Base-by-base conservation (phyloP, 495 filamentous ascomycete species). In the Penicillium macrosclerotiorum region DNA sequence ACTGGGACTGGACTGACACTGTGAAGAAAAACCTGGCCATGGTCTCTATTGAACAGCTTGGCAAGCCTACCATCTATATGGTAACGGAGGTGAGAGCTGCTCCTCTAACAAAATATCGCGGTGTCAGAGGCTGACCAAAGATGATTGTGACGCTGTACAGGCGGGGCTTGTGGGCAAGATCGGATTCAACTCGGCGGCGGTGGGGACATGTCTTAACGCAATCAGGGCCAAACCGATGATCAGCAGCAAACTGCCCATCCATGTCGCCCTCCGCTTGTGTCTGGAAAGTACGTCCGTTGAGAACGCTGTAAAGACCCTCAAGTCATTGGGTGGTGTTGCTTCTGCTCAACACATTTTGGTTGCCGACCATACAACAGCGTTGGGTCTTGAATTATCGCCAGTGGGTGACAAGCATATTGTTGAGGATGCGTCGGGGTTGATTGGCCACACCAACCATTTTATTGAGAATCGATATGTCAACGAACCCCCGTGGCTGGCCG, bases 81-180 rank as follows among this genome's bases (percentile, higher is more conserved):
- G 57, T 75, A 24, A 72, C 68, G 13, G 69, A 74, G 57, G 65
- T 65, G 20, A 55, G 49, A 25, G 13, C 12, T n/a, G 11, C 5
- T 7, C 13, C 23, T 12, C 7, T 9, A 19, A 9, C 17, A 41
- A n/a, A 16, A 13, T 18, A 37, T n/a, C n/a, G n/a, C n/a, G n/a
- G n/a, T n/a, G n/a, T n/a, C n/a, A n/a, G n/a, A n/a, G n/a, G n/a
- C n/a, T n/a, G n/a, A n/a, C n/a, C n/a, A n/a, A n/a, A n/a, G n/a
- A n/a, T n/a, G n/a, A n/a, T n/a, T n/a, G n/a, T 54, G 13, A 49
- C 22, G 4, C 9, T 40, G 5, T 33, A 0, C 24, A 86, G 65
- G 84, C 83, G 13, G 84, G 84, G 1, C 78, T 87, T n/a, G 76
- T 88, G 14, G 52, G 83, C 14, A 89, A 89, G 55, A 86, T 88